phyloP scores from a whole-genome alignment of 805 yeast genomes.

The Pichia insulana region DNA sequence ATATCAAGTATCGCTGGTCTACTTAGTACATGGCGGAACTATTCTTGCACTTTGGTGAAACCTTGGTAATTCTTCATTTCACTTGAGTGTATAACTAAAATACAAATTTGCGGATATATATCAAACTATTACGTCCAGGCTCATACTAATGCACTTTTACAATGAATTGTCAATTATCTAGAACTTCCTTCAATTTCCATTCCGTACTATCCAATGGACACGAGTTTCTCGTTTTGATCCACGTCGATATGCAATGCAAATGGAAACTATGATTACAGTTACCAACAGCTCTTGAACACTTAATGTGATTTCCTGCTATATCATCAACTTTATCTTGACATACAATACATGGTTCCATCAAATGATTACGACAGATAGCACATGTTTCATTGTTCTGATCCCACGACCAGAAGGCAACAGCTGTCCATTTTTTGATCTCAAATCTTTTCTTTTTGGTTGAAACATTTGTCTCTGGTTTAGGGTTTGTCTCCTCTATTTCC shows the following conservation, averaged over 20 bases:
- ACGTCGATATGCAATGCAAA: constrained; percentile 88
- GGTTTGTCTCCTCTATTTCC: constrained; percentile 11
- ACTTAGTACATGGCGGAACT: too few species aligned
- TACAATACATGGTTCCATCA: constrained; percentile 97
- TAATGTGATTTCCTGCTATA: constrained; percentile 29
- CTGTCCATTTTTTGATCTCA: constrained; percentile 96
- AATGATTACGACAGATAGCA: constrained; percentile 95
- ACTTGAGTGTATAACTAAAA: too few species aligned
- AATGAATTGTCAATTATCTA: constrained; percentile 18
- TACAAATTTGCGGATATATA: too few species aligned
- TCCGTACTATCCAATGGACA: constrained; percentile 95
- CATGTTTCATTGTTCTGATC: constrained; percentile 71
- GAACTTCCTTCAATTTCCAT: constrained; percentile 43
- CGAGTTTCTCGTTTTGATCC: constrained; percentile 91
- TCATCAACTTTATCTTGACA: constrained; percentile 60
- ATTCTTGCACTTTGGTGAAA: too few species aligned
- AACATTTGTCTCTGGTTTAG: constrained; percentile 7
- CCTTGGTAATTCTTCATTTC: too few species aligned
- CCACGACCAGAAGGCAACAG: constrained; percentile 99
- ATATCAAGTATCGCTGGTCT: too few species aligned
- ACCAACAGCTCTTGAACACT: constrained; percentile 95
- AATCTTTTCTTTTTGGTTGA: constrained; percentile 56
- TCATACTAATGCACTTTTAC: too few species aligned
- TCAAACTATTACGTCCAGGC: not conserved
- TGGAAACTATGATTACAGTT: constrained; percentile 97